Base-by-base conservation (phyloP, 1,284 basidiomycete species). In the Leccinum variabile region DNA sequence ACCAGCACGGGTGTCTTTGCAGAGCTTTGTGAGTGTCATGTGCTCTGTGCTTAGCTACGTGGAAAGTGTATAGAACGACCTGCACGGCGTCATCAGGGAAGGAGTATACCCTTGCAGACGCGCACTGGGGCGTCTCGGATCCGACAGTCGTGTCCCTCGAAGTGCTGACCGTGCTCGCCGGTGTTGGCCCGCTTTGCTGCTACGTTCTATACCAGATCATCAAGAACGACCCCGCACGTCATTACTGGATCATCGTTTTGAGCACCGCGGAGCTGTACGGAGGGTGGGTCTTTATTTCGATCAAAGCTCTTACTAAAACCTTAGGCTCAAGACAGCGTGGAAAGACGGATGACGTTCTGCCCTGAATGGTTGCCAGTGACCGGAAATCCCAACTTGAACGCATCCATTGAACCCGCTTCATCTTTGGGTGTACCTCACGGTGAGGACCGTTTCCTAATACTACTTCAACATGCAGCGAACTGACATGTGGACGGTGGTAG, bases 301-400 rank as follows among this genome's bases (percentile, higher is more conserved):
- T 63, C 56, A 2, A 18, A 39, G 10, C 49, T 0, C 18, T 13
- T 0, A 35, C 22, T 22, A 22, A 35, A 16, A 11, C 9, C 13
- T 32, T 44, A 33, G 3, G 32, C 18, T 10, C 46, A 18, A 14
- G 55, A 30, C 65, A 3, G 50, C 11, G 7, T 44, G 44, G 16
- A 53, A 59, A 90, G 89, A 30, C 92, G 86, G 86, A 92, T 93
- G 90, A 93, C 90, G 3, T 92, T 92, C 76, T 87, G 85, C 70
- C 91, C 91, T 1, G 90, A 93, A 74, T 94, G 92, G 92, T 77
- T 22, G 22, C 22, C 22, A 22, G 22, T 94, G 61, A 88, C 84
- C 1, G 91, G 89, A 37, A 90, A 85, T 67, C 84, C 86, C 1
- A 88, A 82, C 69, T 76, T 94, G 61, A 81, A 89, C 69, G 90